Evolutionary conservation across 2,329 filamentous ascomycete genomes (phyloP).

Genomic region (Macroventuria anomochaeta): DNA sequence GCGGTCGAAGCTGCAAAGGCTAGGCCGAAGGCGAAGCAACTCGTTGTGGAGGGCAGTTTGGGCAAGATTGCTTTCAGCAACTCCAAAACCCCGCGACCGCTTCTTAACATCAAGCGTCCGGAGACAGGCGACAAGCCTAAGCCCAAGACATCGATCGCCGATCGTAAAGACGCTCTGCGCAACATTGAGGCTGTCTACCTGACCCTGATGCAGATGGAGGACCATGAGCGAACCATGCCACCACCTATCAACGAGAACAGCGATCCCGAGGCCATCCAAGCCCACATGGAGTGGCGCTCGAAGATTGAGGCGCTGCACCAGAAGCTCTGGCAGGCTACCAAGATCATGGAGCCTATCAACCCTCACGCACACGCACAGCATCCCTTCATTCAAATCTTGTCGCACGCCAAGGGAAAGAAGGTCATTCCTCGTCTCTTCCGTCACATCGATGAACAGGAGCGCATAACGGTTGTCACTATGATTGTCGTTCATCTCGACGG

Average conservation of each 20-base stretch:
- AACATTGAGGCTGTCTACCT: constrained; percentile 90
- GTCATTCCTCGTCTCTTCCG: constrained; percentile 93
- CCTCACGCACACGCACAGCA: constrained; percentile 69
- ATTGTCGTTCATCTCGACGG: constrained; percentile 92
- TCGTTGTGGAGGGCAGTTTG: constrained; percentile 93
- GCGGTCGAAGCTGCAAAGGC: constrained; percentile 97
- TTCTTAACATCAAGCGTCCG: constrained; percentile 91
- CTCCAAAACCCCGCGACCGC: constrained; percentile 92
- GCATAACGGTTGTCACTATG: constrained; percentile 93
- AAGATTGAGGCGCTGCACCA: constrained; percentile 74
- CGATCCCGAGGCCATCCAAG: constrained; percentile 72
- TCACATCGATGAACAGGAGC: constrained; percentile 89
- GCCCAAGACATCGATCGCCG: constrained; percentile 63
- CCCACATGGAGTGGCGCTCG: constrained; percentile 80
- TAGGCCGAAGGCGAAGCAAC: constrained; percentile 95
- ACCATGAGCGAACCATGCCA: constrained; percentile 83
- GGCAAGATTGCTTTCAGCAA: constrained; percentile 99
- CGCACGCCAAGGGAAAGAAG: constrained; percentile 95
- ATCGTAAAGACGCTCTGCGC: constrained; percentile 81
- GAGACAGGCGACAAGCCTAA: constrained; percentile 65
- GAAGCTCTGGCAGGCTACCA: constrained; percentile 83
- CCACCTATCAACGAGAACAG: constrained; percentile 68
- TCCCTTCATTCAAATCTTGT: constrained; percentile 95
- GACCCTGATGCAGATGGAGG: constrained; percentile 91
- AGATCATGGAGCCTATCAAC: constrained; percentile 90